A percentile compares a stretch with the other conserved stretches of the same genome.
Conservation (phyloP, 352 stramenopile genomes). For the Globisporangium nodosum region DNA sequence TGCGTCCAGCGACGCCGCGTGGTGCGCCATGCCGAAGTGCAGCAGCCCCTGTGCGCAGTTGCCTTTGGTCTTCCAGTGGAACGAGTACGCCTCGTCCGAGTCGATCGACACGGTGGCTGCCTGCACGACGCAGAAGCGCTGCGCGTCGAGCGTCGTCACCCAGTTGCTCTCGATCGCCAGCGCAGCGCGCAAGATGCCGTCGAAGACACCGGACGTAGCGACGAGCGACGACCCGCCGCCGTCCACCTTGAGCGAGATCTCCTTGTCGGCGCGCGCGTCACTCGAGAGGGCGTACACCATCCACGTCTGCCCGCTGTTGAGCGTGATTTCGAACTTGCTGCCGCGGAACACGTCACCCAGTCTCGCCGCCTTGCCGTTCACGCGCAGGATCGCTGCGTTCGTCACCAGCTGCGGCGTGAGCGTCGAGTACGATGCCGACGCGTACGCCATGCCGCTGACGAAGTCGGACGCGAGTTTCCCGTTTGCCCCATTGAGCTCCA, state of each 20-base stretch:
- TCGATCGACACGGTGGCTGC: conserved; percentile 30
- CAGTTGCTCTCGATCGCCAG: conserved; percentile 33
- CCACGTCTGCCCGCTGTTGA: conserved; percentile 49
- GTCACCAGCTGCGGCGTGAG: conserved; percentile 41
- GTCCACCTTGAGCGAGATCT: conserved; percentile 22
- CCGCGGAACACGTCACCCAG: conserved; percentile 16
- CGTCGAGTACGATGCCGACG: conserved; percentile 39
- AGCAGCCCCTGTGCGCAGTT: conserved; percentile 44
- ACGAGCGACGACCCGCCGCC: conserved; percentile 28
- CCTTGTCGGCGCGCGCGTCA: conserved; percentile 28
- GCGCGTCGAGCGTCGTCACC: conserved; percentile 26
- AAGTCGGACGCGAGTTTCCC: conserved; percentile 44
- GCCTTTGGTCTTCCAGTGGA: conserved; percentile 52
- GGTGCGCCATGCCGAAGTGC: conserved; percentile 58
- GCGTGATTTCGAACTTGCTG: conserved; percentile 40
- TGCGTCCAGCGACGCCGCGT: conserved; percentile 47
- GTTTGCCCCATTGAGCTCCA: conserved; percentile 30
- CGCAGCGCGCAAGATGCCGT: conserved; percentile 42
- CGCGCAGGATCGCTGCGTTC: conserved; percentile 33
- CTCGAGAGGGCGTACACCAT: conserved; percentile 42
- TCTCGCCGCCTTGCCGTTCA: conserved; percentile 29
- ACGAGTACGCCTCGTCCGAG: conserved; percentile 39
- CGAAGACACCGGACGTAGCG: conserved; percentile 23
- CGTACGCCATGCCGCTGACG: conserved; percentile 61
- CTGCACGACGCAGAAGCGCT: conserved; percentile 43